These are phyloP conservation scores for Magnusiomyces starmeri DNA, from an alignment of 1,139 yeast genomes.

Conservation along the genomic window DNA sequence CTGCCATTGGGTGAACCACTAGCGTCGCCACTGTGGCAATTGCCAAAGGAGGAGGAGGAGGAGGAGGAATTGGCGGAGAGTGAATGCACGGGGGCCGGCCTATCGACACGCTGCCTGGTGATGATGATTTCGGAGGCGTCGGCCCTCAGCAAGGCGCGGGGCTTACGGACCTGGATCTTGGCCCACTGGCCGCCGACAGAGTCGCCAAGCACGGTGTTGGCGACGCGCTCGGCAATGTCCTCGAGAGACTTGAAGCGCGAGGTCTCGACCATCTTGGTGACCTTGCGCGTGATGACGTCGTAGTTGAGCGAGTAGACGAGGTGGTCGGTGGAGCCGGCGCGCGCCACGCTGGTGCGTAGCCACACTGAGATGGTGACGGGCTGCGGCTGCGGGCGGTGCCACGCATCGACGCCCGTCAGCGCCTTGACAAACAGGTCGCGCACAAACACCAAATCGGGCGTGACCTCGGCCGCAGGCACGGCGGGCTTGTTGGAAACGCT, in stretches of 20 bases:
- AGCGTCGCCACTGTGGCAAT: not conserved
- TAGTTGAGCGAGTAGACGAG: conserved; percentile 76
- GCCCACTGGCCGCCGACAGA: conserved; percentile 49
- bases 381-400: conserved; percentile 66
- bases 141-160: conserved; percentile 53
- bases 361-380: conserved; percentile 56
- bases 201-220: conserved; percentile 43
- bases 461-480: not conserved
- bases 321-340: conserved; percentile 71
- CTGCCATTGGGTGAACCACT: not conserved
- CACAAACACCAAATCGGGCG: conserved; percentile 49
- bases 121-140: conserved; percentile 41
- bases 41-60: not conserved
- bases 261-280: conserved; percentile 45
- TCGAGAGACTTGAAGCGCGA: conserved; percentile 44
- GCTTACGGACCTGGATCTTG: conserved; percentile 41
- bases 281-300: conserved; percentile 68
- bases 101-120: conserved; percentile 28
- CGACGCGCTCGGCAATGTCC: conserved; percentile 52
- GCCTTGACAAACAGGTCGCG: conserved; percentile 55
- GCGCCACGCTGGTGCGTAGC: conserved; percentile 59
- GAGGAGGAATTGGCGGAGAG: not conserved
- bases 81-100: not conserved
- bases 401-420: conserved; percentile 66
- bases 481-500: not conserved